Conservation (phyloP, 2,329 filamentous ascomycete species). For the Nothophaeocryptopus gaeumannii region DNA sequence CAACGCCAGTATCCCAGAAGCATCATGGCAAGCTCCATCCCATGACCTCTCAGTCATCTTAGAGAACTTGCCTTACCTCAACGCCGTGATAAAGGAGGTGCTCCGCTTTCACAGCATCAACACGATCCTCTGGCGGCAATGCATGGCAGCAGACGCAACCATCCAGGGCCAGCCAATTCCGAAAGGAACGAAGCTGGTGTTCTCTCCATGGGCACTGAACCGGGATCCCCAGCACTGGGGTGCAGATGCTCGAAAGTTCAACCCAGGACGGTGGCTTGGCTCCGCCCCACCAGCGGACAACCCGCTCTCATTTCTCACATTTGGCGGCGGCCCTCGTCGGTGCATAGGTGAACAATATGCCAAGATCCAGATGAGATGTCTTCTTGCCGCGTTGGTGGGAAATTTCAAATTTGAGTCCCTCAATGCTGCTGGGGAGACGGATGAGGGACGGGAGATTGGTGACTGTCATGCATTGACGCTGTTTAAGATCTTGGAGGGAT, state of each 20-base stretch:
- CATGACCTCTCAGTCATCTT: background rate
- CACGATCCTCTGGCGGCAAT: slow-evolving; percentile 17
- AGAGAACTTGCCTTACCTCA: slow-evolving; percentile 6
- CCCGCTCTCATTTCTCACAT: slow-evolving; percentile 6
- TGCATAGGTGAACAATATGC: slow-evolving; percentile 13
- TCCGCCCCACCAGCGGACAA: background rate
- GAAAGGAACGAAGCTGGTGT: slow-evolving; percentile 7
- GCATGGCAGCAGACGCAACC: background rate
- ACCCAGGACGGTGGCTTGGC: slow-evolving; percentile 11
- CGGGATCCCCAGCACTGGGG: slow-evolving; percentile 9
- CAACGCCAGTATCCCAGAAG: background rate
- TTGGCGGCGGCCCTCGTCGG: slow-evolving; percentile 8
- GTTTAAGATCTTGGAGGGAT: slow-evolving; percentile 16
- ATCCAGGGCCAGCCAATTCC: slow-evolving; percentile 2
- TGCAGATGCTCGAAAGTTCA: slow-evolving; percentile 4
- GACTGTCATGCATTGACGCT: slow-evolving; percentile 13
- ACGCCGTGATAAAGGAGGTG: slow-evolving; percentile 17
- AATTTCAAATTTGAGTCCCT: slow-evolving; percentile 3
- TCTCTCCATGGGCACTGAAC: slow-evolving; percentile 7
- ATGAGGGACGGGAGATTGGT: slow-evolving; percentile 16
- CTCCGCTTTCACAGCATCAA: slow-evolving; percentile 19
- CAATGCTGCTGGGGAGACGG: slow-evolving; percentile 1
- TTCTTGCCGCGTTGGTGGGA: slow-evolving; percentile 11
- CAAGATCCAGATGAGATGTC: slow-evolving; percentile 8
- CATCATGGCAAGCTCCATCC: background rate